These are phyloP conservation scores for Penicillium griseofulvum DNA, from an alignment of 2,329 filamentous ascomycete genomes.

Conservation along the genomic window DNA sequence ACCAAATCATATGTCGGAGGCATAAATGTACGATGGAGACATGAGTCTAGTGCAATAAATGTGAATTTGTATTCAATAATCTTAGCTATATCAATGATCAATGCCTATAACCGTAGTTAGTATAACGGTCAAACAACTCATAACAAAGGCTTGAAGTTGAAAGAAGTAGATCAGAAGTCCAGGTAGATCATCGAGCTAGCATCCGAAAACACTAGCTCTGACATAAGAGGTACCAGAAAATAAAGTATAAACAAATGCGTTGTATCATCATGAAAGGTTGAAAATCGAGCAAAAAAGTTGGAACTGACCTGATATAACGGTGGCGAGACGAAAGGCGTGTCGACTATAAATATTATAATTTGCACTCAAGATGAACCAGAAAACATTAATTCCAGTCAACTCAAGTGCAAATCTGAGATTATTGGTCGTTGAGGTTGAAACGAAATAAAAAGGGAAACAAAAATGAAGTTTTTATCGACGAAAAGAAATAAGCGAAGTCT, in stretches of 20 bases:
- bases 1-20: neutral
- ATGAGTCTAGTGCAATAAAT: neutral
- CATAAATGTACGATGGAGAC: neutral
- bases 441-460: constrained; percentile 4
- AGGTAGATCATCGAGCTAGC: constrained; percentile 72
- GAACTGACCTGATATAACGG: constrained; percentile 28
- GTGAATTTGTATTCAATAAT: neutral
- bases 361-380: constrained; percentile 1
- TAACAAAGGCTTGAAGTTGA: constrained; percentile 7
- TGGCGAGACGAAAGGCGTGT: neutral
- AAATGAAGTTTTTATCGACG: constrained; percentile 12
- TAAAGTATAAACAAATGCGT: constrained; percentile 50
- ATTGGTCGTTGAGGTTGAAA: constrained; percentile 4
- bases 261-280: constrained; percentile 66
- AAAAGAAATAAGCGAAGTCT: constrained; percentile 19
- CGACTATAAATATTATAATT: neutral
- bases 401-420: constrained; percentile 1
- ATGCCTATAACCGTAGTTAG: constrained; percentile 20
- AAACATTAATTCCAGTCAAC: constrained; percentile 13
- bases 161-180: constrained; percentile 69
- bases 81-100: neutral
- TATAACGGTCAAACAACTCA: constrained; percentile 15
- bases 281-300: constrained; percentile 31
- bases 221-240: constrained; percentile 99
- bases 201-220: constrained; percentile 54